Conservation (phyloP, 345 rosid genomes). For the Brassica juncea region DNA sequence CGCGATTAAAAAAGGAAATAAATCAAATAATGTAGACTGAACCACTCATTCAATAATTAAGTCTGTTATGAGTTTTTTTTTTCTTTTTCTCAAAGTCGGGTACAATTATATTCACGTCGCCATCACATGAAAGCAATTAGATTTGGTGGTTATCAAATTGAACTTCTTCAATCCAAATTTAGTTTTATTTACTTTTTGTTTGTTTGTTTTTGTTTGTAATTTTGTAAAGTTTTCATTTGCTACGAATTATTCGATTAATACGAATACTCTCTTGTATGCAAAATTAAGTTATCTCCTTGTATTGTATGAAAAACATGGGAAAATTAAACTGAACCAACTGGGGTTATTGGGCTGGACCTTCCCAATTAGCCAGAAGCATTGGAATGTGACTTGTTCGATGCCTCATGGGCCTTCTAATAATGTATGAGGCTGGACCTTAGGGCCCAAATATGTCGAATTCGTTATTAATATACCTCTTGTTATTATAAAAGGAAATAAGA, state of each 20-base stretch:
- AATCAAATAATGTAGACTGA: neutral
- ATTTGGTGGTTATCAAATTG: constrained; percentile 25
- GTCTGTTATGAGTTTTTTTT: constrained; percentile 18
- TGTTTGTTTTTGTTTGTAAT: neutral
- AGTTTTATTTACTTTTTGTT: neutral
- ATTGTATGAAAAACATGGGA: neutral
- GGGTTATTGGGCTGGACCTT: neutral
- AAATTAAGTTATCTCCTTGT: too few species aligned
- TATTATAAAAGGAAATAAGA: neutral
- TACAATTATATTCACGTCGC: constrained; percentile 27
- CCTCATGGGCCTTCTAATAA: neutral
- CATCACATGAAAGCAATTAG: constrained; percentile 22
- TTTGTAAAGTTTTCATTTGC: neutral
- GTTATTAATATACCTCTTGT: neutral
- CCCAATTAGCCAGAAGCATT: neutral
- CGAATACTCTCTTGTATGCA: neutral
- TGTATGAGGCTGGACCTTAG: neutral
- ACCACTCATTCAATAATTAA: constrained; percentile 39
- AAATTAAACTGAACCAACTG: neutral
- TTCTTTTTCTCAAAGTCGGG: neutral
- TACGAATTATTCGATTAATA: neutral
- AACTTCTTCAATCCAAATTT: constrained; percentile 17
- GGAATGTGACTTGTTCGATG: neutral
- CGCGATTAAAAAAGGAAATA: neutral
- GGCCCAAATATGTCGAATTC: neutral